These are phyloP conservation scores for Cutaneotrichosporon sp. DNA, from an alignment of 1,284 basidiomycete species.

Conservation along the genomic window DNA sequence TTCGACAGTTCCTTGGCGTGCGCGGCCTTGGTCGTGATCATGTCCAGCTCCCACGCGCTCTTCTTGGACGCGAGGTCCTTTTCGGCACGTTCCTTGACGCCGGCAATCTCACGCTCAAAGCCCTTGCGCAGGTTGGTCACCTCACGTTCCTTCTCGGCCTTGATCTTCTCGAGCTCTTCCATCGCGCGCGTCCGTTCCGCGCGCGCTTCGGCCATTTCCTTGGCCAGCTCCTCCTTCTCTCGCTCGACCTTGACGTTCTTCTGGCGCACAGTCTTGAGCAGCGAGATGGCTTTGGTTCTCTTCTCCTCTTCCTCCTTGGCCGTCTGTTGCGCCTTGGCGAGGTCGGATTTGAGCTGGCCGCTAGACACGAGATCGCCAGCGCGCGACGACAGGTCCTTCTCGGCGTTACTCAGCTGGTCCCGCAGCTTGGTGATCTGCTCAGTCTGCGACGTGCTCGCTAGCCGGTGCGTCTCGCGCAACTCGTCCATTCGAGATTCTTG, in stretches of 20 bases:
- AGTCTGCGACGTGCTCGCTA: constrained; percentile 69
- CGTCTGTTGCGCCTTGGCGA: constrained; percentile 57
- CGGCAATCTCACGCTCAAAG: constrained; percentile 68
- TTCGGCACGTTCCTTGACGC: constrained; percentile 63
- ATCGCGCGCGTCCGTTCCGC: constrained; percentile 54
- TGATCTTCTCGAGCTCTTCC: constrained; percentile 47
- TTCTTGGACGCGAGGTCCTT: constrained; percentile 61
- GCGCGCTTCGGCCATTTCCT: constrained; percentile 60
- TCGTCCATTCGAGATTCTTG: constrained; percentile 79
- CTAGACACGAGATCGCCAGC: constrained; percentile 55
- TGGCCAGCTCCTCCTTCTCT: constrained; percentile 67
- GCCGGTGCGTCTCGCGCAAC: constrained; percentile 69
- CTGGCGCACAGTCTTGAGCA: constrained; percentile 85
- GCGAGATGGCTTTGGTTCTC: constrained; percentile 79
- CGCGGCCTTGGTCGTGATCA: constrained; percentile 63
- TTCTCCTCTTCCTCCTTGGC: constrained; percentile 94
- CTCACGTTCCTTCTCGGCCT: constrained; percentile 65
- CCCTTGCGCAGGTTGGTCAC: constrained; percentile 61
- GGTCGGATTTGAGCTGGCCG: constrained; percentile 57
- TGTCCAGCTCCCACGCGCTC: constrained; percentile 70
- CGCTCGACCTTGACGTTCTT: constrained; percentile 89
- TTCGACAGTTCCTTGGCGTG: constrained; percentile 63
- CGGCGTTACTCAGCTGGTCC: constrained; percentile 63
- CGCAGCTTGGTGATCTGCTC: constrained; percentile 66
- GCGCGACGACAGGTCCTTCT: constrained; percentile 53